Evolutionary conservation across 108 stramenopile genomes (phyloP), one percentile per base, ranked within the genome.

Genomic region (Cyclotella cryptica): DNA sequence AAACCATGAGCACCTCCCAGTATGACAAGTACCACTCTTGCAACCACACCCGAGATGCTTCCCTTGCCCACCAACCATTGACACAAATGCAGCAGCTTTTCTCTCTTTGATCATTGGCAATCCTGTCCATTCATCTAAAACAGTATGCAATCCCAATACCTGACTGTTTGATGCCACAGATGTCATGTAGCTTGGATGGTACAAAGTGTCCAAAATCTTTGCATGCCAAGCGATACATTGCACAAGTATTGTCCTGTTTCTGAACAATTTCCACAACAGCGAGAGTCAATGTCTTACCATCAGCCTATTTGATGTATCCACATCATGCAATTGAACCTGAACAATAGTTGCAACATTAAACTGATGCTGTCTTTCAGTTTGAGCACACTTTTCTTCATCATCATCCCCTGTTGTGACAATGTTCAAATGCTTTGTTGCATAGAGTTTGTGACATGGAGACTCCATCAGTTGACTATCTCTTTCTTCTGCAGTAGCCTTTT

Each of bases 261-360:
- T 49, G 18, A n/a, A 17, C 9, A 3, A n/a, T 9, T 7, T 49
- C 47, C 47, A 49, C 47, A n/a, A 49, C 47, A 17, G 9, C 9
- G 18, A 49, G 47, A 49, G 47, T 49, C 47, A 49, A 49, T 49
- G 47, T 49, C n/a, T 49, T 49, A n/a, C 47, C 47, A 49, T 49
- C 35, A 5, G 35, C 35, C 35, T n/a, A n/a, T 35, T 35, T 35
- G 35, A 5, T 35, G 35, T 35, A 6, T 35, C 35, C 3, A 49
- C 47, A n/a, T 49, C n/a, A 9, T 49, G 18, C 47, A 49, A 49
- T 7, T 3, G 47, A 3, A 49, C n/a, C n/a, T 49, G 47, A 49
- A 49, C 47, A 49, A 49, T 49, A 49, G 47, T 9, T 3, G 6
- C 47, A 3, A 49, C 47, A 49, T 49, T 9, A n/a, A 49, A 49